Evolutionary conservation across 2,329 filamentous ascomycete species (phyloP).

Genomic region (Claviceps quebecensis): DNA sequence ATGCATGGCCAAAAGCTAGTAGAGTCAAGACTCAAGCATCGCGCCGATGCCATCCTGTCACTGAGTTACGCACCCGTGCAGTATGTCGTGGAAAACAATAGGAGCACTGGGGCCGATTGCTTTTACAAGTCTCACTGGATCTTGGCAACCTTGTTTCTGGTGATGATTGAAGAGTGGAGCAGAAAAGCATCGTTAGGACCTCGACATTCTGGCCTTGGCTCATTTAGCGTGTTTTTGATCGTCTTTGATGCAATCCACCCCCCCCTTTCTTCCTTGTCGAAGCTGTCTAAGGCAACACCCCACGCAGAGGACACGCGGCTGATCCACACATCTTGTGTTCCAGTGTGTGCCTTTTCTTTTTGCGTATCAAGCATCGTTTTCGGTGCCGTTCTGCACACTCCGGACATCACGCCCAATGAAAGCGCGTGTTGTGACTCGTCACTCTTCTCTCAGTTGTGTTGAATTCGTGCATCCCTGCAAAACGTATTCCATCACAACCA

Average conservation of each 20-base stretch:
- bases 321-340: not conserved
- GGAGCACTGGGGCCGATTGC: not conserved
- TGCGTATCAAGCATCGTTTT: not conserved
- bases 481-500: not conserved
- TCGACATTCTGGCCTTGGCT: not conserved
- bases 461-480: not conserved
- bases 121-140: not conserved
- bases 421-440: not conserved
- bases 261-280: not conserved
- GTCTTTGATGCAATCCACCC: not conserved
- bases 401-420: not conserved
- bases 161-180: conserved; percentile 1
- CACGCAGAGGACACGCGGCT: conserved; percentile 2
- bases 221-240: conserved; percentile 1
- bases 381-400: not conserved
- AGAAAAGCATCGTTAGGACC: not conserved
- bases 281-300: conserved; percentile 1
- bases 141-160: not conserved
- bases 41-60: not conserved
- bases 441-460: not conserved
- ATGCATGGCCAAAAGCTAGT: not conserved
- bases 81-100: not conserved
- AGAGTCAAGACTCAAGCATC: not conserved
- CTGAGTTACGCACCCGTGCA: not conserved
- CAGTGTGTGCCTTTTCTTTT: not conserved